Evolutionary conservation across 805 yeast species (phyloP), one percentile per base, ranked within the genome.

Genomic region (Zygosaccharomyces bailii): DNA sequence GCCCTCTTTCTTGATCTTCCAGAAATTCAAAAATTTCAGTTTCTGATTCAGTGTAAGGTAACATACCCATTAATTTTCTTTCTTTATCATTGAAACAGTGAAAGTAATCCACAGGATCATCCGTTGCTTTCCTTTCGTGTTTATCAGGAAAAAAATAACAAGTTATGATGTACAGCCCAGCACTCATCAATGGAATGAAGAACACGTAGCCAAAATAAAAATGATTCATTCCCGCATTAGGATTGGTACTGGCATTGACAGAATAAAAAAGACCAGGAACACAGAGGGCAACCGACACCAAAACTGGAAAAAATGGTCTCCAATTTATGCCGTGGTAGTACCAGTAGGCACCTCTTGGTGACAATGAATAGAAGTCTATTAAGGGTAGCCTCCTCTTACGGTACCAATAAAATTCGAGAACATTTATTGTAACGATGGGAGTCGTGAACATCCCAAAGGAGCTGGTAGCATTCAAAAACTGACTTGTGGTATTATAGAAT

Each of bases 381-480:
- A 71, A 48, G 5, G 63, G 57, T 9, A 70, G 19, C 27, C 57
- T 59, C 11, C 55, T 45, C 23, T 56, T 58, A 50, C 73, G 55
- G 21, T 68, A 52, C 13, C 68, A 44, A 42, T 60, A 60, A 46
- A 61, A 71, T 42, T 71, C 74, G 25, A 70, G 52, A 17, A 66
- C 56, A 20, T 63, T 56, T 11, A 69, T 61, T 2, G 63, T 67
- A 42, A 67, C 57, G 14, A 67, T 56, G 10, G 72, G 72, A 5
- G 71, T 62, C 10, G 66, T 64, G 46, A 69, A 56, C 24, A 67
- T 60, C 34, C 69, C 66, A 48, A 67, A 67, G n/a, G 70, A 62
- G 33, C 66, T 56, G 69, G 68, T 68, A 5, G 67, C 72, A 18
- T 63, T 54, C 11, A 65, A 49, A 40, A 68, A 68, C 0, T 62